Base-by-base conservation (phyloP, 257 asterid species). In the Ocimum tenuiflorum region DNA sequence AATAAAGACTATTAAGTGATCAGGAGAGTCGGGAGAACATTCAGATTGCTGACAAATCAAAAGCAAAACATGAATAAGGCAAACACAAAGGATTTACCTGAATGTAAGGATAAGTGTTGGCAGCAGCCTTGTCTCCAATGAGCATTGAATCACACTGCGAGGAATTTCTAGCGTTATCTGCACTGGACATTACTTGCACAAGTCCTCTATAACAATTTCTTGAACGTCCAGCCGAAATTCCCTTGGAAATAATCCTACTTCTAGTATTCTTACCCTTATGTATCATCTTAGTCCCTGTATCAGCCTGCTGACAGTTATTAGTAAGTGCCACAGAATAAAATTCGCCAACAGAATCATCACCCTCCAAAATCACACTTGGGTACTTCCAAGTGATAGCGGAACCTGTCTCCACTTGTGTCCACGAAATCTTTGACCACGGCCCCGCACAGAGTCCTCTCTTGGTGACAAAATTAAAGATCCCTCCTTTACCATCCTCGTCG, bases 321-420 rank as follows among this genome's bases (percentile, higher is more conserved):
- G 97, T 94, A 80, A 94, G 70, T 0, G 99, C 99, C 63, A 94
- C 99, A 0, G 97, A 94, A 70, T 94, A 94, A 63, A 94, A 94
- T 48, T 94, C 99, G 8, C 99, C 99, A 45, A 94, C 89, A 0
- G 99, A 94, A 19, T 83, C 89, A 59, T 94, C 99, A 8, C 99
- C 99, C 75, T 94, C 99, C 45, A 94, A 67, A 57, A 94, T 57
- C 46, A 90, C 99, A 73, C 99, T 94, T 0, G 99, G 99, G 73
- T 94, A 94, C 77, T 94, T 94, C 99, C 99, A 90, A 2, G 96
- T 94, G 73, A 94, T 90, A 20, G 97, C 99, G 4, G 97, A 88
- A 12, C 99, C 99, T 0, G 99, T 94, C 79, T 94, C 99, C 56
- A 94, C 99, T 75, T 94, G 99, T 0, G 99, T 94, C 99, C 99